Percentiles rank a stretch among this genome's conserved stretches.
Conservation (phyloP, 2,329 filamentous ascomycete species). For the Endoconidiophora polonica region DNA sequence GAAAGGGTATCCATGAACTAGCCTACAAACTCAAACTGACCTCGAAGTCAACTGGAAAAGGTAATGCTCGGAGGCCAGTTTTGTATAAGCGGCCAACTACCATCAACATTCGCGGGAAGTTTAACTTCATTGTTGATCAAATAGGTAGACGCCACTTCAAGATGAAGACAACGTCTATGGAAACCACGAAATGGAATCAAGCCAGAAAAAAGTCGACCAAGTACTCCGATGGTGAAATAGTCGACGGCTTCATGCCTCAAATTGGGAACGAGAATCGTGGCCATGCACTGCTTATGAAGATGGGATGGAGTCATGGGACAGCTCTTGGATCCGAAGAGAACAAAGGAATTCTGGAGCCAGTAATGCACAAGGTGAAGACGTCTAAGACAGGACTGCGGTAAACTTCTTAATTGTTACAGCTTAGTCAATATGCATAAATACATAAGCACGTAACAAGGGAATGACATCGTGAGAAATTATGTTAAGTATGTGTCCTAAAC, state of each 20-base stretch:
- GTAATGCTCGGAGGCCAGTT: constrained; percentile 55
- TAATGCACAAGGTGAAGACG: constrained; percentile 74
- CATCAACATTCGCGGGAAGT: not conserved
- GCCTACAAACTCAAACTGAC: constrained; percentile 61
- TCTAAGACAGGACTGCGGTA: constrained; percentile 69
- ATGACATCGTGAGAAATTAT: constrained; percentile 15
- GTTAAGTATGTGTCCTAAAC: constrained; percentile 28
- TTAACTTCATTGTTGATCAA: not conserved
- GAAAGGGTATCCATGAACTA: constrained; percentile 66
- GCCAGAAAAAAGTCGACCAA: constrained; percentile 16
- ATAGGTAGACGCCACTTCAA: constrained; percentile 8
- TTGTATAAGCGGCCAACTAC: constrained; percentile 30
- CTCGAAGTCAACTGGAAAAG: constrained; percentile 67
- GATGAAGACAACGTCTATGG: constrained; percentile 1
- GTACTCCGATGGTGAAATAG: constrained; percentile 60
- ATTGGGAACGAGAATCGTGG: constrained; percentile 71
- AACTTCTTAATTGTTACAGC: constrained; percentile 7
- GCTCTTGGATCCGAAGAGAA: constrained; percentile 68
- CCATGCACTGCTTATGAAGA: constrained; percentile 78
- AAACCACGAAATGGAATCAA: not conserved
- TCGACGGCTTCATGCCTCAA: constrained; percentile 72
- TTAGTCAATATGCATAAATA: constrained; percentile 1
- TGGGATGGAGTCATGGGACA: constrained; percentile 86
- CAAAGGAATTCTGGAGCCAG: constrained; percentile 74
- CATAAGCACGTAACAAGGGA: not conserved